phyloP scores from a whole-genome alignment of 495 filamentous ascomycete genomes.

The Poronia punctata region DNA sequence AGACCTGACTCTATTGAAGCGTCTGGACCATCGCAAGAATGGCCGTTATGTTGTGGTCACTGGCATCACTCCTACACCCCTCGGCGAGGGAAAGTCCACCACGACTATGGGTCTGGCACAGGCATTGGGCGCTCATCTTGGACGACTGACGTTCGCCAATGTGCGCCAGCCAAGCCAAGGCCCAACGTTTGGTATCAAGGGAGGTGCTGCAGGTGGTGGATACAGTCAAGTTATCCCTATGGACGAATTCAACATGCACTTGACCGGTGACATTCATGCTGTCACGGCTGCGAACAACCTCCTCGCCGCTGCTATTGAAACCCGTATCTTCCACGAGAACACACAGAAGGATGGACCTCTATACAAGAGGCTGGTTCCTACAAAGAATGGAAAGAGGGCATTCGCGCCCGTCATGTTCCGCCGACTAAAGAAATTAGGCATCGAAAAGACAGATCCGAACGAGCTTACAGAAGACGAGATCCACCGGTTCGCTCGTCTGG shows the following conservation, averaged over 20 bases:
- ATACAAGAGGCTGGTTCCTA: constrained; percentile 81
- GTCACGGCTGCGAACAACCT: constrained; percentile 97
- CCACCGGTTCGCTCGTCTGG: constrained; percentile 75
- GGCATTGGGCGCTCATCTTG: constrained; percentile 84
- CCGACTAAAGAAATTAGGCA: constrained; percentile 87
- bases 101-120: constrained; percentile 96
- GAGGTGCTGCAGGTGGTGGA: constrained; percentile 91
- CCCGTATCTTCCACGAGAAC: constrained; percentile 94
- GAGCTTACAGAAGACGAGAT: constrained; percentile 88
- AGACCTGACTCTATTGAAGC: constrained; percentile 69
- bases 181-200: constrained; percentile 98
- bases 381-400: constrained; percentile 78
- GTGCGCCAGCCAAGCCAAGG: constrained; percentile 96
- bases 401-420: constrained; percentile 89
- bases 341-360: constrained; percentile 88
- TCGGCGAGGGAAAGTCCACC: constrained; percentile 96
- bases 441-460: constrained; percentile 88
- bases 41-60: constrained; percentile 87
- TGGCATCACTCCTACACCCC: constrained; percentile 94
- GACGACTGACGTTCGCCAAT: constrained; percentile 86
- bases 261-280: constrained; percentile 97
- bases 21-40: constrained; percentile 77
- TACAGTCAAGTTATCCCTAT: constrained; percentile 99
- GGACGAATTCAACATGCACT: constrained; percentile 98
- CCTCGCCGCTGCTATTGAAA: constrained; percentile 96